These are phyloP conservation scores for Neofusicoccum umdonicola DNA, from an alignment of 2,329 filamentous ascomycete species.

Conservation along the genomic window DNA sequence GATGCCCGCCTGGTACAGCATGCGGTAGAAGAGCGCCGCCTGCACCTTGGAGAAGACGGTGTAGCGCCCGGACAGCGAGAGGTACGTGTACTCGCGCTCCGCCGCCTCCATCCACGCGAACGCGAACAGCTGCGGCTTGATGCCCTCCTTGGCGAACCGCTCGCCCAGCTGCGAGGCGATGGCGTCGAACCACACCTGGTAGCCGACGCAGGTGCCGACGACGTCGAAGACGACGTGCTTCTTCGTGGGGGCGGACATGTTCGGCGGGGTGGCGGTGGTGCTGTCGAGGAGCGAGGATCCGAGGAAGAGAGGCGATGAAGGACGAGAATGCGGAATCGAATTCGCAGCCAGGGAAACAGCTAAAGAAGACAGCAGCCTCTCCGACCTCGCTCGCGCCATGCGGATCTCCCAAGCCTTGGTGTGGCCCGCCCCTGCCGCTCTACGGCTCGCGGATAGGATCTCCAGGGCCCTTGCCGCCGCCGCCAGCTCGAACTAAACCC, in stretches of 20 bases:
- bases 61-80: conserved; percentile 47
- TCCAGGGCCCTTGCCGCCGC: conserved; percentile 4
- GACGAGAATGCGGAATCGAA: not conserved
- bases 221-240: conserved; percentile 38
- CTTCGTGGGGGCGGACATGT: conserved; percentile 2
- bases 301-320: not conserved
- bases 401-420: not conserved
- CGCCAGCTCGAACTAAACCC: not conserved
- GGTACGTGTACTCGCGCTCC: conserved; percentile 52
- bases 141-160: conserved; percentile 35
- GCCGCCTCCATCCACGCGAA: conserved; percentile 48
- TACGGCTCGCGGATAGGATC: not conserved
- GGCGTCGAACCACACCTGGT: conserved; percentile 43
- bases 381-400: conserved; percentile 9
- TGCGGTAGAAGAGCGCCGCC: conserved; percentile 49
- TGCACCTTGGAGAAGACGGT: conserved; percentile 45
- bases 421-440: not conserved
- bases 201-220: conserved; percentile 53
- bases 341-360: not conserved
- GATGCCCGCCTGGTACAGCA: conserved; percentile 46
- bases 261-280: not conserved
- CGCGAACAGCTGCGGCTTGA: conserved; percentile 46
- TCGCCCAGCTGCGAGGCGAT: conserved; percentile 45
- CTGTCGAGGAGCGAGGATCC: not conserved
- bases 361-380: not conserved